Base-by-base conservation (phyloP, 192 early-diverging fungal genomes). In the Rhizophagus prolifer region DNA sequence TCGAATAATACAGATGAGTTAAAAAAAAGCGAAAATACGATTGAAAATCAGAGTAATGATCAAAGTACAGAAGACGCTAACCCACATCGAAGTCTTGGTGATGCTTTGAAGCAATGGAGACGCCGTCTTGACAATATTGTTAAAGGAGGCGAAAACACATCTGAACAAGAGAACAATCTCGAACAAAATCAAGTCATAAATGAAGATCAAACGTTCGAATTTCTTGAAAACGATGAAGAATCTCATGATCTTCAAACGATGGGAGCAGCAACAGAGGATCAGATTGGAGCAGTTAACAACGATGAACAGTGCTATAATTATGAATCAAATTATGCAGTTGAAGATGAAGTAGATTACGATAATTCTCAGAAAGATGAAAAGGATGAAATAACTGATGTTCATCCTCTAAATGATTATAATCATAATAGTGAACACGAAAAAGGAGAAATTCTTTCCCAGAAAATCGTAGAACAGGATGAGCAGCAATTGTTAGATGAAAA, bases 21-120 rank as follows among this genome's bases (percentile, higher is more conserved):
- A 65, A 72, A 79, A 34, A 81, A 77, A 19, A 78, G 75, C 19
- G 80, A 86, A 25, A 76, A 88, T 12, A 73, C 85, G 8, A 71
- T 79, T 61, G 82, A 83, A 23, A 76, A 86, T 34, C 77, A 82
- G 71, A 82, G 84, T 72, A 76, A 86, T 76, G 58, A 79, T n/a
- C 46, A 80, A 65, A 50, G 79, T 58, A 21, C 66, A 25, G 74
- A 79, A 16, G 87, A 94, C 64, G 86, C 88, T 59, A 95, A 97
- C 80, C 95, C 97, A 28, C 91, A 93, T 79, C 88, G 96, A 60
- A 95, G 92, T 61, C 80, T 99, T 41, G 97, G 96, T 25, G 95
- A 97, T 79, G 95, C 96, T 19, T 83, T 95, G 67, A 93, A 97
- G 81, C 93, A 94, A 79, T 99, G 96, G 96, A 92, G 91, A 81